These are phyloP conservation scores for Ascochyta pisi DNA, from an alignment of 2,329 filamentous ascomycete species.

Conservation along the genomic window DNA sequence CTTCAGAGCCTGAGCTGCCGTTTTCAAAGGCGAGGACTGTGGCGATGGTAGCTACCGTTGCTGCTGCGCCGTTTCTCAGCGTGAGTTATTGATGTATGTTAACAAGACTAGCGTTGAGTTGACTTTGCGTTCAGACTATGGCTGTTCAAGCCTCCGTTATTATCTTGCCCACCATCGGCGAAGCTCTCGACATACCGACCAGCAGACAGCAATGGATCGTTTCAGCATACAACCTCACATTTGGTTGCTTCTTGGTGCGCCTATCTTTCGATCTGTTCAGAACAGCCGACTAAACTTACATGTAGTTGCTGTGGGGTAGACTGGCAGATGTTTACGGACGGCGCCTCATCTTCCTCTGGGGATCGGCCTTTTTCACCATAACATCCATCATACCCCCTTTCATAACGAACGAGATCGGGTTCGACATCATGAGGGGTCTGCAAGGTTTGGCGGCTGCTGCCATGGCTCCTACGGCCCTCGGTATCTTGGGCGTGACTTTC, in stretches of 20 bases:
- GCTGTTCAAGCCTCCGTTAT: constrained; percentile 67
- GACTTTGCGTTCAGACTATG: constrained; percentile 52
- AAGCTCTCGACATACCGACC: constrained; percentile 63
- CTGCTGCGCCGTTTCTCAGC: constrained; percentile 42
- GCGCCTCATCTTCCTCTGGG: constrained; percentile 68
- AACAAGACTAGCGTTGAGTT: too few species aligned
- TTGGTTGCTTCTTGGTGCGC: constrained; percentile 67
- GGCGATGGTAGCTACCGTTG: constrained; percentile 37
- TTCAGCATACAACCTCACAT: constrained; percentile 69
- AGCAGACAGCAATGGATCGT: constrained; percentile 70
- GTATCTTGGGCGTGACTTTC: constrained; percentile 72
- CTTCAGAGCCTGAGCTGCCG: constrained; percentile 23
- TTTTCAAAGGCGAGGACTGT: constrained; percentile 43
- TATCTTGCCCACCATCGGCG: constrained; percentile 67
- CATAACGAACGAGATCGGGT: constrained; percentile 70
- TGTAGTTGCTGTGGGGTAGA: constrained; percentile 67
- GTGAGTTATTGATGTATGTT: constrained; percentile 25
- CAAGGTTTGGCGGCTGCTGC: constrained; percentile 73
- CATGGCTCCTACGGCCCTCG: constrained; percentile 74
- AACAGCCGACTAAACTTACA: not conserved
- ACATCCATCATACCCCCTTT: constrained; percentile 69
- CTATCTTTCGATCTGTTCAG: not conserved
- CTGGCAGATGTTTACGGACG: constrained; percentile 73
- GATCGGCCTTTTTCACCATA: constrained; percentile 68
- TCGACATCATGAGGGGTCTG: constrained; percentile 70